phyloP scores from a whole-genome alignment of 2,329 filamentous ascomycete genomes.

The Colletotrichum eleusines region DNA sequence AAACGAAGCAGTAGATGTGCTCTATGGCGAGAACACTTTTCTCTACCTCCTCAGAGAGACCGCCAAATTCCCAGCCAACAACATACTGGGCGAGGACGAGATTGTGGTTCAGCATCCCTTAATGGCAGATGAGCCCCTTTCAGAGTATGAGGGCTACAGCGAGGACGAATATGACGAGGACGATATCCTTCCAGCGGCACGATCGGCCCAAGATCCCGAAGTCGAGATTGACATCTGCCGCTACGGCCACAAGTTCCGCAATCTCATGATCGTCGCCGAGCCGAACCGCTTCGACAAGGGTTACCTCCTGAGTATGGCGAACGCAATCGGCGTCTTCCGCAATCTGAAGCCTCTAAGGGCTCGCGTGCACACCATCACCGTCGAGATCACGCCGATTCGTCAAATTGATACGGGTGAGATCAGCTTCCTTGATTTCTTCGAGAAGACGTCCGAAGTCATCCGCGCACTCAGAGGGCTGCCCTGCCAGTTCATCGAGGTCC shows the following conservation, averaged over 20 bases:
- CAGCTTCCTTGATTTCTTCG: slow-evolving; percentile 55
- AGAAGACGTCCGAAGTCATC: slow-evolving; percentile 46
- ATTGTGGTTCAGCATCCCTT: slow-evolving; percentile 30
- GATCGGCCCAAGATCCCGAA: slow-evolving; percentile 41
- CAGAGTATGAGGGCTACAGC: slow-evolving; percentile 22
- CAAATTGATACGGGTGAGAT: slow-evolving; percentile 42
- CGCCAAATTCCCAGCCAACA: slow-evolving; percentile 35
- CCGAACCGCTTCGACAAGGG: slow-evolving; percentile 51
- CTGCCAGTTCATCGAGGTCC: slow-evolving; percentile 52
- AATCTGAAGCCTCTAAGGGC: slow-evolving; percentile 42
- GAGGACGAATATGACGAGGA: slow-evolving; percentile 26
- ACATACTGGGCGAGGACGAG: slow-evolving; percentile 42
- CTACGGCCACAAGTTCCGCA: slow-evolving; percentile 56
- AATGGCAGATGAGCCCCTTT: not conserved
- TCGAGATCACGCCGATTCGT: slow-evolving; percentile 54
- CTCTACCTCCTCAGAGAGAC: slow-evolving; percentile 59
- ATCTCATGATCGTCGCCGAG: slow-evolving; percentile 58
- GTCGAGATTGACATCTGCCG: slow-evolving; percentile 50
- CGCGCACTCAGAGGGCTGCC: slow-evolving; percentile 50
- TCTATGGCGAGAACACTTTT: slow-evolving; percentile 64
- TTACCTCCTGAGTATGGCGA: slow-evolving; percentile 48
- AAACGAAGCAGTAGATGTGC: slow-evolving; percentile 53
- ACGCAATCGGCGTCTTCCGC: slow-evolving; percentile 54
- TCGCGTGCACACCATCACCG: slow-evolving; percentile 55
- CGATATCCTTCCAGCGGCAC: not conserved